phyloP scores from a whole-genome alignment of 805 yeast species.

The Hagleromyces aurorensis region DNA sequence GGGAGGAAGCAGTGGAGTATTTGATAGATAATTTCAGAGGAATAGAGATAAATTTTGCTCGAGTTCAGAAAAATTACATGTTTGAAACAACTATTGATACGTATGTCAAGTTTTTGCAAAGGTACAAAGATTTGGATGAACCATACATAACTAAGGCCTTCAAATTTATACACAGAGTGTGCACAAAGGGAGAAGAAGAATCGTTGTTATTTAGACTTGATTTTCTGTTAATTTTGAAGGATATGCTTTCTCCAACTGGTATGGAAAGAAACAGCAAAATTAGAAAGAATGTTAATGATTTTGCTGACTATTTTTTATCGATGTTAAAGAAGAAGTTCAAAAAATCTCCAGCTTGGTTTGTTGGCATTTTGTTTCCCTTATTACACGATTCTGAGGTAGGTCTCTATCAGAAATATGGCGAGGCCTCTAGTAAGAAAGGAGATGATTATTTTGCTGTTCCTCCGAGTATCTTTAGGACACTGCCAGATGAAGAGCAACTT shows the following conservation, averaged over 20 bases:
- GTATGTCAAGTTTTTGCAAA: constrained; percentile 52
- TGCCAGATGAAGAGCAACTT: constrained; percentile 19
- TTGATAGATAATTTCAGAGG: constrained; percentile 10
- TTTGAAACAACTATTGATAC: constrained; percentile 55
- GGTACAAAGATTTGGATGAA: constrained; percentile 55
- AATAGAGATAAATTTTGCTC: constrained; percentile 17
- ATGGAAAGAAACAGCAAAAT: constrained; percentile 39
- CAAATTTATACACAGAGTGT: constrained; percentile 61
- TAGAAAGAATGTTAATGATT: constrained; percentile 54
- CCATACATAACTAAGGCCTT: constrained; percentile 55
- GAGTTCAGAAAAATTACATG: constrained; percentile 19
- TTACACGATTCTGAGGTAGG: constrained; percentile 38
- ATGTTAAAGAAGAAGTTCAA: constrained; percentile 42
- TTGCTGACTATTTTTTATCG: constrained; percentile 58
- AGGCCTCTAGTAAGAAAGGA: constrained; percentile 28
- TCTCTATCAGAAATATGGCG: constrained; percentile 37
- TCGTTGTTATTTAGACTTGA: constrained; percentile 61
- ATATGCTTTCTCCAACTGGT: constrained; percentile 45
- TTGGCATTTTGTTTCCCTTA: constrained; percentile 63
- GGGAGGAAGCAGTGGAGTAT: constrained; percentile 29
- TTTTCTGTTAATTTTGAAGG: constrained; percentile 52
- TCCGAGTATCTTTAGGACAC: constrained; percentile 20
- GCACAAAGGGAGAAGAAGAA: constrained; percentile 54
- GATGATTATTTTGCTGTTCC: constrained; percentile 12
- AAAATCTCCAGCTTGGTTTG: constrained; percentile 45